Evolutionary conservation across 192 early-diverging fungal genomes (phyloP), one percentile per base, ranked within the genome.

Genomic region (Piromyces sp.): DNA sequence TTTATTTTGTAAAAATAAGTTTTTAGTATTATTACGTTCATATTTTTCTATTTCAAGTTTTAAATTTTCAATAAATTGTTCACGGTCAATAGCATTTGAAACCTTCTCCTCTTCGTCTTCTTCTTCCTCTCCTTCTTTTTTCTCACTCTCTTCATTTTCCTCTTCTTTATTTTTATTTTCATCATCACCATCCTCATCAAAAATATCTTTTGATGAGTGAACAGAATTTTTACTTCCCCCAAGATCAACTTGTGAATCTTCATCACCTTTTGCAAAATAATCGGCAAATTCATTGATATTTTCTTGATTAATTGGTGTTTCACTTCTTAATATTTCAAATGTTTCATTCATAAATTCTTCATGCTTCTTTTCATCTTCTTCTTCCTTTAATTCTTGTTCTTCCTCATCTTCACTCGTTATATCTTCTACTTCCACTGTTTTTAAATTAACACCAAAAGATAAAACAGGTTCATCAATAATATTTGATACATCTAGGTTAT

Each of bases 351-450:
- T 86, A 30, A 86, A 82, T 82, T 95, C 94, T 30, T 93, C 93
- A 78, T 95, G 92, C 22, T 90, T 92, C 9, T 90, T 92, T 80
- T 91, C 89, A 28, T 91, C 89, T 79, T 93, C 92, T 29, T 93
- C 90, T 81, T 93, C 93, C 11, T 68, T 68, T n/a, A 68, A 11
- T n/a, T 68, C 51, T 9, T n/a, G 3, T 68, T 68, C 51, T n/a
- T 68, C 51, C n/a, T 68, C 51, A 26, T 68, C 51, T 7, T 68
- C 51, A 68, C 22, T 28, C 6, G 26, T 68, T 19, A 68, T 68
- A 68, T 68, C 51, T 11, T 68, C 51, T 9, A 26, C 11, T n/a
- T 6, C 0, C n/a, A n/a, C 19, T 68, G 0, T 9, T 22, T 22
- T n/a, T 11, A 5, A 5, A 68, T 68, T 68, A 7, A 68, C n/a